Evolutionary conservation across 2,329 filamentous ascomycete species (phyloP).

Genomic region (Trichothecium sympodiale): DNA sequence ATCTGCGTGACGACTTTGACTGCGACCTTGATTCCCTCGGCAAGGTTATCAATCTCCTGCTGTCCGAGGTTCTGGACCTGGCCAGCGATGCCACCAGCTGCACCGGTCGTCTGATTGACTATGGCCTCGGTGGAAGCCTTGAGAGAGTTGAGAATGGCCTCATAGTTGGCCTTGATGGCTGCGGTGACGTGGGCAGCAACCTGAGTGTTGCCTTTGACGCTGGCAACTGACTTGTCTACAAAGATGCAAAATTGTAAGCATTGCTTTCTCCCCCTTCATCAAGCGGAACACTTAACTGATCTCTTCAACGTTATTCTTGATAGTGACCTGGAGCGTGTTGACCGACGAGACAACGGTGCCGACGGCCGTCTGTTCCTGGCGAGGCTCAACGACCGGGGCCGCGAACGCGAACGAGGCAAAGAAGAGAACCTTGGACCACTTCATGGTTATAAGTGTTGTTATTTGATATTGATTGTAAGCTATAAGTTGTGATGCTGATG

Average conservation of each 20-base stretch:
- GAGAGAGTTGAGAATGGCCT: slow-evolving; percentile 1
- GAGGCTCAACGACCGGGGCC: not conserved
- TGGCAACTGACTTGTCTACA: slow-evolving; percentile 1
- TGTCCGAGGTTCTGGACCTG: slow-evolving; percentile 2
- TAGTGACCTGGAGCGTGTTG: not conserved
- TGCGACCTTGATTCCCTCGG: not conserved
- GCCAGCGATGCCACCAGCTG: slow-evolving; percentile 1
- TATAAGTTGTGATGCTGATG: no score
- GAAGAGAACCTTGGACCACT: not conserved
- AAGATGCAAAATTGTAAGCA: not conserved
- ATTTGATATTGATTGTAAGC: no score
- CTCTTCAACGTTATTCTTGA: no score
- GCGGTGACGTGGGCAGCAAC: not conserved
- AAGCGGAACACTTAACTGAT: no score
- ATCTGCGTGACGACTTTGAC: not conserved
- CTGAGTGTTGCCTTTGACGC: not conserved
- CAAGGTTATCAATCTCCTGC: slow-evolving; percentile 2
- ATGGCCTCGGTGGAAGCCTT: slow-evolving; percentile 3
- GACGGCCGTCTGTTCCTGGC: no score
- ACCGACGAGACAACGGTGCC: not conserved
- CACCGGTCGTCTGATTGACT: slow-evolving; percentile 1
- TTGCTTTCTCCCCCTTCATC: not conserved
- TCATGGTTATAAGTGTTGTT: not conserved
- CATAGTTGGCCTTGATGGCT: slow-evolving; percentile 1
- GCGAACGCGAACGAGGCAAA: not conserved